A percentile compares a stretch with the other conserved stretches of the same genome.
phyloP scores from a whole-genome alignment of 2,329 filamentous ascomycete species.

The Fusarium coffeatum region DNA sequence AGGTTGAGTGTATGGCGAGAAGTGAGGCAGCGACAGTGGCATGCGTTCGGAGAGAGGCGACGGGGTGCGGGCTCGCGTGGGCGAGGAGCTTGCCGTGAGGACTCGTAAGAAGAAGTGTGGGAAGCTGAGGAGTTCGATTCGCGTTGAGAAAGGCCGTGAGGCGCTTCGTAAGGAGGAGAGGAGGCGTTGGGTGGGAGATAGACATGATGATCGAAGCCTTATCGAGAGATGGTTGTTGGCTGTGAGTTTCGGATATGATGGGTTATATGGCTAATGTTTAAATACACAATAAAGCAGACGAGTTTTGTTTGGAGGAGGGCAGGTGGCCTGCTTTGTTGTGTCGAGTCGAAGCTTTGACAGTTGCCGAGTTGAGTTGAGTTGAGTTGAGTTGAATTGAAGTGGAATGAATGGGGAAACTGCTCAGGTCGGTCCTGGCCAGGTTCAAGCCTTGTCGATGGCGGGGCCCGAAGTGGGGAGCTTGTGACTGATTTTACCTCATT shows the following conservation, averaged over 20 bases:
- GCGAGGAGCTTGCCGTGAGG: slow-evolving; percentile 72
- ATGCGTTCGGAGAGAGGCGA: slow-evolving; percentile 69
- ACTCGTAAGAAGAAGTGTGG: slow-evolving; percentile 70
- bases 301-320: neutral
- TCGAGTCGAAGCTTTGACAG: slow-evolving; percentile 22
- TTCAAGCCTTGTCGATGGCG: slow-evolving; percentile 32
- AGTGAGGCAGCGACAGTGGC: slow-evolving; percentile 73
- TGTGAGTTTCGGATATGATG: neutral
- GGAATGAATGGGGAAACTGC: slow-evolving; percentile 36
- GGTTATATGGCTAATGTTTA: neutral
- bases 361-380: slow-evolving; percentile 10
- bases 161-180: slow-evolving; percentile 73
- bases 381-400: slow-evolving; percentile 1
- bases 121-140: slow-evolving; percentile 67
- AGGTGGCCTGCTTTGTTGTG: slow-evolving; percentile 3
- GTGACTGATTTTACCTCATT: slow-evolving; percentile 19
- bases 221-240: neutral
- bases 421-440: slow-evolving; percentile 25
- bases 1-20: slow-evolving; percentile 67
- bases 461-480: slow-evolving; percentile 32
- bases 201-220: slow-evolving; percentile 47
- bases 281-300: no score
- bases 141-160: slow-evolving; percentile 70
- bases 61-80: slow-evolving; percentile 67
- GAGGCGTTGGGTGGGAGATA: slow-evolving; percentile 59